Base-by-base conservation (phyloP, 2,329 filamentous ascomycete genomes). In the Pseudocercospora macadamiae region DNA sequence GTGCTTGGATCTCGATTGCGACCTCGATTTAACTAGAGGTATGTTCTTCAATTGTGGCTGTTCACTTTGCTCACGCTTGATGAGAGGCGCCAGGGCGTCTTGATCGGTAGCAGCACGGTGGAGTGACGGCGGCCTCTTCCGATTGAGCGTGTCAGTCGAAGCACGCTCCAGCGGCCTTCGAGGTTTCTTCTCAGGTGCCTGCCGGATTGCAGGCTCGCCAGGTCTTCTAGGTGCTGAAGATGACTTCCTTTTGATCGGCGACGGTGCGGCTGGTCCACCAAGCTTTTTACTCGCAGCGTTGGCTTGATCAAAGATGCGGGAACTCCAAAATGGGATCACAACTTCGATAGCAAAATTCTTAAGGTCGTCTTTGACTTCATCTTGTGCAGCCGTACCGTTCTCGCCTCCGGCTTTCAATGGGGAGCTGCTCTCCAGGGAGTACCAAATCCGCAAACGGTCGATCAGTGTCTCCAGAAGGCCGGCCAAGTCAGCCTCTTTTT, bases 371-470 rank as follows among this genome's bases (percentile, higher is more conserved):
- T 57, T 77, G 16, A 60, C 67, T 61, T 57, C 69, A 55, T 68
- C 36, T 57, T 67, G 54, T 55, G 68, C 62, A 9, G 67, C 65
- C 14, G 51, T 51, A 28, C 63, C 63, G 16, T 63, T 60, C 6
- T 61, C 60, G 14, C 57, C 59, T n/a, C 37, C 39, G 6, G 55
- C 66, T 57, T 62, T 74, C 64, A 44, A 82, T 73, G 55, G 85
- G 83, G 63, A 89, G 84, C 19, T 85, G 76, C 32, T 32, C n/a
- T 86, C 85, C 6, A 90, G 87, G 3, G 89, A 91, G 70, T 93
- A 89, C 90, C 90, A 93, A 60, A 95, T 95, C 67, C 88, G 91
- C 21, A 95, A 77, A 47, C 89, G 86, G 72, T 95, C 90, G 6
- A 90, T 84, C 52, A 92, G 83, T 0, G 91, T 79, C 68, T 93